Evolutionary conservation across 371 early-diverging fungal genomes (phyloP), one percentile per base, ranked within the genome.

Genomic region (Mortierella sp.): DNA sequence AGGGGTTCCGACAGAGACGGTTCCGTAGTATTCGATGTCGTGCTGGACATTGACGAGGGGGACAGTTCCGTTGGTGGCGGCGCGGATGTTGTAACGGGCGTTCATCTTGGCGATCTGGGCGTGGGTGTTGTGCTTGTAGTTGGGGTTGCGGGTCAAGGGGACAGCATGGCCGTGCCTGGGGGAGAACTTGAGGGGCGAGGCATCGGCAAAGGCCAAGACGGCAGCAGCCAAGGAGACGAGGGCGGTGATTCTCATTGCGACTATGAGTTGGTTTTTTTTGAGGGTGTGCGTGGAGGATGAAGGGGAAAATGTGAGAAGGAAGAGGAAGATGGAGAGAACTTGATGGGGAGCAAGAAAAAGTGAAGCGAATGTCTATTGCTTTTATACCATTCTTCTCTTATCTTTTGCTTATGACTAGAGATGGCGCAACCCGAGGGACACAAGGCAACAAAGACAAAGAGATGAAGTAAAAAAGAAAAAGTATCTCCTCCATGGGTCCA

Each of bases 1-100:
- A 10, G 95, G 94, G 31, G 94, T 91, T 19, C 95, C 95, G n/a
- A 94, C 74, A 16, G 79, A 48, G 50, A 92, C 80, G 24, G 61
- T 75, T 55, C 91, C 93, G 48, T 90, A 91, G 85, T 92, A 92
- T 77, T 80, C 80, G 24, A 68, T 41, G 52, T 79, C 80, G 2
- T 61, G 66, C 31, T 39, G 10, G 66, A 71, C 72, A 40, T 79
- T 53, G 37, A 55, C 68, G 47, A 77, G 14, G 10, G 74, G 71
- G 44, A 77, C 74, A 7, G 55, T 37, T 40, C 82, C 82, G 10
- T 53, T 44, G 16, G 66, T 34, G 22, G 58, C 66, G 14, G 37
- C 53, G 16, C 63, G 65, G 39, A 70, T 52, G 64, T 63, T 65
- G 41, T 77, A 81, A 26, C 82, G 82, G 26, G 39, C 39, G 74